Evolutionary conservation across 2,329 filamentous ascomycete genomes (phyloP).

Genomic region (Paraphoma chrysanthemicola): DNA sequence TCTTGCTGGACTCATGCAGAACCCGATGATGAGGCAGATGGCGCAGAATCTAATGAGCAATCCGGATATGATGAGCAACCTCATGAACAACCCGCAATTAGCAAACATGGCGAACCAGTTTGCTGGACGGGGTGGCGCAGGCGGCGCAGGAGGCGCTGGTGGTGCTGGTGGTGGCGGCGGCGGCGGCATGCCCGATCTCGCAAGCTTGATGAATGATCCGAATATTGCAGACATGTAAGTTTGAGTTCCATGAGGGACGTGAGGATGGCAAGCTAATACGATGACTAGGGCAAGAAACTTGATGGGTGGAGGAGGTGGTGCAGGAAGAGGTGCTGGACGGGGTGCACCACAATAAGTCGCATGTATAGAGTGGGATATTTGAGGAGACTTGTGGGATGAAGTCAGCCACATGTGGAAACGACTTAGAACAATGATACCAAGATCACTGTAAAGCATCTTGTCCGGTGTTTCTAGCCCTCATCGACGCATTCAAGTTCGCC

Average conservation of each 20-base stretch:
- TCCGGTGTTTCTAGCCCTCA: background rate
- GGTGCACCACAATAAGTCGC: conserved; percentile 26
- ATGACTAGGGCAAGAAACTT: conserved; percentile 67
- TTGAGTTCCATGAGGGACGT: background rate
- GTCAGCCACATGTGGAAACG: conserved; percentile 7
- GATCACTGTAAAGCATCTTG: conserved; percentile 11
- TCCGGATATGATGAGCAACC: conserved; percentile 85
- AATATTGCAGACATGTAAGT: conserved; percentile 92
- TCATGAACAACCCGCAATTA: conserved; percentile 93
- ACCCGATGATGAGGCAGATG: conserved; percentile 98
- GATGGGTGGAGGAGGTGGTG: conserved; percentile 60
- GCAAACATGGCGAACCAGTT: conserved; percentile 87
- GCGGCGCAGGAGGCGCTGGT: conserved; percentile 52
- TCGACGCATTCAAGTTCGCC: no score
- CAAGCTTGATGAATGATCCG: conserved; percentile 88
- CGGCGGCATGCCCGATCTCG: conserved; percentile 89
- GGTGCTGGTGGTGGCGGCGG: conserved; percentile 71
- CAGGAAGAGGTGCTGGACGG: conserved; percentile 22
- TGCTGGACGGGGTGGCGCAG: conserved; percentile 57
- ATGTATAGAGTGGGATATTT: background rate
- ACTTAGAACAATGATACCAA: conserved; percentile 41
- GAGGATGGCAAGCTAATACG: background rate
- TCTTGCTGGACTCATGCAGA: conserved; percentile 66
- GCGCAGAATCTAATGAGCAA: conserved; percentile 98
- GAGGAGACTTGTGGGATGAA: background rate